Percentiles rank a stretch among this genome's conserved stretches.
phyloP scores from a whole-genome alignment of 495 filamentous ascomycete species.

The Xylaria cubensis region DNA sequence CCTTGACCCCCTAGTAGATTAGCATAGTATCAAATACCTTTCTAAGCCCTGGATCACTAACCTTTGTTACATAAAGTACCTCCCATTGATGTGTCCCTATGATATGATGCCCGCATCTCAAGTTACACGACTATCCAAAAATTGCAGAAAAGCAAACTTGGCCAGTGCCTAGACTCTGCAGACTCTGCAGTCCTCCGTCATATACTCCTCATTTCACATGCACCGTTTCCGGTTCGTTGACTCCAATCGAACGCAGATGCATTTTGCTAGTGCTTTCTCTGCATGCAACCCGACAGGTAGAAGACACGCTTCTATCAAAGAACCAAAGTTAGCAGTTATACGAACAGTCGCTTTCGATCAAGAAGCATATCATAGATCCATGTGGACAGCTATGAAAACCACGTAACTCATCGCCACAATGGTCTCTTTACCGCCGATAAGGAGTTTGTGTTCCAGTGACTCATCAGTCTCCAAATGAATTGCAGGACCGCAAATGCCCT shows the following conservation, averaged over 20 bases:
- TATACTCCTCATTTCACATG: neutral
- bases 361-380: neutral
- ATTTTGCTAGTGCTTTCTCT: neutral
- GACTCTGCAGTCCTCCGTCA: neutral
- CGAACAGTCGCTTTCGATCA: neutral
- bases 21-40: no score
- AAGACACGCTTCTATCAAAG: neutral
- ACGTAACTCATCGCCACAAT: neutral
- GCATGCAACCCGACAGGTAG: neutral
- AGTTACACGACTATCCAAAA: neutral
- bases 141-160: neutral
- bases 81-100: neutral
- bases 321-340: neutral
- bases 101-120: neutral
- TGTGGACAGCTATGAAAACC: neutral
- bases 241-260: neutral
- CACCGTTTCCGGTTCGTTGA: neutral
- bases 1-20: no score
- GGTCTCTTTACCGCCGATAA: neutral
- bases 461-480: neutral
- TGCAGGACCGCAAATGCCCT: neutral
- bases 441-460: neutral
- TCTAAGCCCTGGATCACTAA: no score
- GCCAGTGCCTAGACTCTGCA: neutral
- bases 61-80: neutral